Conservation (phyloP, 1,284 basidiomycete species). For the Apiotrichum brassicae region DNA sequence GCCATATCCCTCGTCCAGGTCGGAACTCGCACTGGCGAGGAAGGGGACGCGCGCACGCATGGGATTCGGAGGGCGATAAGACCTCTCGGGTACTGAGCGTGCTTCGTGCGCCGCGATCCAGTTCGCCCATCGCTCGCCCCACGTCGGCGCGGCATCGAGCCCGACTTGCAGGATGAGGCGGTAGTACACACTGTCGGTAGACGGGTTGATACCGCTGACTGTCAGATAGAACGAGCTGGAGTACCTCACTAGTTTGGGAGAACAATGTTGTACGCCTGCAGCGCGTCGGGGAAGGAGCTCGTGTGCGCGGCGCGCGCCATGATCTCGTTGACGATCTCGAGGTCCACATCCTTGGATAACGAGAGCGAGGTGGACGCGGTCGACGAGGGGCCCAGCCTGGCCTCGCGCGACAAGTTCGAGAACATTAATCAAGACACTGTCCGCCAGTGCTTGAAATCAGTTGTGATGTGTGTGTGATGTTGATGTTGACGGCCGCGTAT, state of each 20-base stretch:
- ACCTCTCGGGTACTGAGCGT: too few relatives aligned
- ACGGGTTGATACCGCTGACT: constrained; percentile 32
- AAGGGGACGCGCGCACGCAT: constrained; percentile 31
- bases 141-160: constrained; percentile 40
- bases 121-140: constrained; percentile 43
- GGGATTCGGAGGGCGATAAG: constrained; percentile 4
- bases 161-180: constrained; percentile 45
- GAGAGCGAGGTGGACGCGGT: constrained; percentile 23
- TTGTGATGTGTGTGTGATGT: background rate
- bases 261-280: constrained; percentile 37
- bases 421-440: constrained; percentile 12
- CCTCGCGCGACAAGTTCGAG: constrained; percentile 16
- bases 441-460: too few relatives aligned
- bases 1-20: constrained; percentile 37
- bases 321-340: constrained; percentile 39
- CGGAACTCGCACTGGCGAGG: constrained; percentile 38
- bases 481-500: too few relatives aligned
- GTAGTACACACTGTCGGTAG: constrained; percentile 38
- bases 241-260: constrained; percentile 32
- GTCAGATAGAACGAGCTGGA: constrained; percentile 30
- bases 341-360: constrained; percentile 31
- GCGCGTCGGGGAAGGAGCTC: constrained; percentile 36
- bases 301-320: constrained; percentile 32
- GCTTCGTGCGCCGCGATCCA: constrained; percentile 21
- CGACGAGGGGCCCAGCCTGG: background rate